Conservation (phyloP, 202 grass and related monocot genomes). For the Setaria viridis region DNA sequence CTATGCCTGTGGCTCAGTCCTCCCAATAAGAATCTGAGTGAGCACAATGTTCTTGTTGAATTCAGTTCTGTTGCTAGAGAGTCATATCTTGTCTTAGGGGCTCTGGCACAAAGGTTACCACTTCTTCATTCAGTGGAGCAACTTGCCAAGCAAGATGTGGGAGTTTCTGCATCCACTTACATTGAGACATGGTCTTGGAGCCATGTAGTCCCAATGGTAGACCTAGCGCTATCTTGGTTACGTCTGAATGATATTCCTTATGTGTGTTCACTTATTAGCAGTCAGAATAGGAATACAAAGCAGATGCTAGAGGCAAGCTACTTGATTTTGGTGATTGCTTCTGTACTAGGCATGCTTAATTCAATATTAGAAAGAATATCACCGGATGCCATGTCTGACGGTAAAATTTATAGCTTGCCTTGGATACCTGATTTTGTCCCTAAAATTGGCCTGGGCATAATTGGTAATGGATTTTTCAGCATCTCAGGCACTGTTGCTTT, state of each 20-base stretch:
- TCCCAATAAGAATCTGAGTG: slow-evolving; percentile 70
- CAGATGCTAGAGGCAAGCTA: slow-evolving; percentile 43
- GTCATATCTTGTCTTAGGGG: slow-evolving; percentile 79
- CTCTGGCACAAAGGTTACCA: slow-evolving; percentile 77
- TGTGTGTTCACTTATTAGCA: slow-evolving; percentile 44
- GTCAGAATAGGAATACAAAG: slow-evolving; percentile 42
- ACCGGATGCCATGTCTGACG: slow-evolving; percentile 46
- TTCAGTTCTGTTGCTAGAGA: slow-evolving; percentile 84
- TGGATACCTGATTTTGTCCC: slow-evolving; percentile 93
- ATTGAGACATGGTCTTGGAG: slow-evolving; percentile 76
- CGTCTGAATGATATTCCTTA: slow-evolving; percentile 62
- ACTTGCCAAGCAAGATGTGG: slow-evolving; percentile 54
- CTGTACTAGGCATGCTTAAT: slow-evolving; percentile 68
- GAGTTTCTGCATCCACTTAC: slow-evolving; percentile 32
- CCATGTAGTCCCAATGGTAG: slow-evolving; percentile 83
- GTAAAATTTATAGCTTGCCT: slow-evolving; percentile 54
- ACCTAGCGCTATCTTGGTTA: slow-evolving; percentile 78
- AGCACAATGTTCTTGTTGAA: slow-evolving; percentile 66
- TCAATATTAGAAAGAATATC: slow-evolving; percentile 73
- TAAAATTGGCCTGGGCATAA: slow-evolving; percentile 82
- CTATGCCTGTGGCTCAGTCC: slow-evolving; percentile 77
- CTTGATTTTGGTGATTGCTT: slow-evolving; percentile 73
- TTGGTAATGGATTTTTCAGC: slow-evolving; percentile 68
- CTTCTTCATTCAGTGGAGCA: slow-evolving; percentile 72
- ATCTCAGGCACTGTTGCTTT: slow-evolving; percentile 32